Conservation (phyloP, 2,329 filamentous ascomycete species). For the Triangularia setosa region DNA sequence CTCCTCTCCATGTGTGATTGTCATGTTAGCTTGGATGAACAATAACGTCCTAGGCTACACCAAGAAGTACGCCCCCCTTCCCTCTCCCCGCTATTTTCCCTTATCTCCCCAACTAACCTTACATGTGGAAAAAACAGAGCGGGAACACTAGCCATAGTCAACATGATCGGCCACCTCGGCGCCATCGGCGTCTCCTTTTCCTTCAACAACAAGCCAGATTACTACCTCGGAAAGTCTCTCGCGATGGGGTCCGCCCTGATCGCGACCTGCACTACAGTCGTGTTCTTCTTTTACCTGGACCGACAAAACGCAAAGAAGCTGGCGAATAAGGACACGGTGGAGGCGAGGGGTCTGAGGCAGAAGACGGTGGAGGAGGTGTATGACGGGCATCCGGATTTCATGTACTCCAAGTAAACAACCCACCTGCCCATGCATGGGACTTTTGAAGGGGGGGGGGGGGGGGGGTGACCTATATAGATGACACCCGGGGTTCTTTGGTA, state of each 20-base stretch:
- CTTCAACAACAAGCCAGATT: constrained; percentile 5
- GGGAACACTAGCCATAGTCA: constrained; percentile 4
- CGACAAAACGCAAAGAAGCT: constrained; percentile 3
- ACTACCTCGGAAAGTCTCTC: constrained; percentile 3
- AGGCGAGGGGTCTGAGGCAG: background rate
- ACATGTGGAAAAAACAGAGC: background rate
- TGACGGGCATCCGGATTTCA: constrained; percentile 12
- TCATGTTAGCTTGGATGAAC: constrained; percentile 11
- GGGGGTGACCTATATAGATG: background rate
- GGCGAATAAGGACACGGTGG: constrained; percentile 4
- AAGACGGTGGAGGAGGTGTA: constrained; percentile 8
- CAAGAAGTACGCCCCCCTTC: background rate
- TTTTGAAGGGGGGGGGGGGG: background rate
- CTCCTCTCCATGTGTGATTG: constrained; percentile 2
- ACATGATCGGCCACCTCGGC: constrained; percentile 8
- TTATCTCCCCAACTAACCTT: too few species aligned
- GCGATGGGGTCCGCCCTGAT: background rate
- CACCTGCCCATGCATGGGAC: background rate
- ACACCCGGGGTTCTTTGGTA: too few species aligned
- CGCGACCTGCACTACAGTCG: background rate
- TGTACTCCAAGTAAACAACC: constrained; percentile 10
- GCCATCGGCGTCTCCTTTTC: constrained; percentile 4
- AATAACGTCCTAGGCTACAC: constrained; percentile 9
- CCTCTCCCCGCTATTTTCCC: too few species aligned
- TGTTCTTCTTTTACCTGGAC: constrained; percentile 6